Base-by-base conservation (phyloP, 768 basidiomycete genomes). In the Psilocybe cyanescens region DNA sequence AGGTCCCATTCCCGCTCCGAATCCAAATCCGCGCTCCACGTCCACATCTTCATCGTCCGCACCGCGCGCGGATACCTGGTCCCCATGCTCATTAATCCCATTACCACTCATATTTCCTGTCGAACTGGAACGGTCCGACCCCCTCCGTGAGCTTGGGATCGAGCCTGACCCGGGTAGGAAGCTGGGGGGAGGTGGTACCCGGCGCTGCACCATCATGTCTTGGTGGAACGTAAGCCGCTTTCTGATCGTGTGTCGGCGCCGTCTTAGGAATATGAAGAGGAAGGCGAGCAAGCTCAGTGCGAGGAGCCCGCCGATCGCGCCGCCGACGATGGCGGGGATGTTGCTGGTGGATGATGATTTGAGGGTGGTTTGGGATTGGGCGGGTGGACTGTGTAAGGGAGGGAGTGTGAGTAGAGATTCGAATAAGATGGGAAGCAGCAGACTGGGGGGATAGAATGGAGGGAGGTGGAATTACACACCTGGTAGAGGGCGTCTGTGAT, bases 201-300 rank as follows among this genome's bases (percentile, higher is more conserved):
- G 30, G 52, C 35, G 61, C 44, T 57, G 61, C 8, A 65, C 61
- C 65, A 65, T 65, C 65, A 62, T 52, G 35, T 59, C 58, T 24
- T 46, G 31, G 51, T 63, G 61, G 55, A 65, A 65, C 2, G 65
- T 65, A 47, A 55, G 58, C n/a, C 65, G 46, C 39, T 58, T 61
- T 19, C 41, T 54, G 51, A 46, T 55, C 16, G 47, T 35, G 8
- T 55, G 9, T 5, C 55, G 37, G 3, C 58, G 53, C 16, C 56
- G 52, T 8, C 51, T 14, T 19, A 60, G 28, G 44, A 62, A 46
- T 4, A 65, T 48, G 24, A 58, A 35, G n/a, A 62, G 49, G 28
- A 49, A 28, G 14, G 49, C 52, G 19, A 67, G 48, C 28, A 65
- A 47, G 31, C 46, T 54, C 28, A 65, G 53, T 31, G 59, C 39